Conservation (phyloP, 2,329 filamentous ascomycete genomes). For the Beauveria scarabaeidicola region DNA sequence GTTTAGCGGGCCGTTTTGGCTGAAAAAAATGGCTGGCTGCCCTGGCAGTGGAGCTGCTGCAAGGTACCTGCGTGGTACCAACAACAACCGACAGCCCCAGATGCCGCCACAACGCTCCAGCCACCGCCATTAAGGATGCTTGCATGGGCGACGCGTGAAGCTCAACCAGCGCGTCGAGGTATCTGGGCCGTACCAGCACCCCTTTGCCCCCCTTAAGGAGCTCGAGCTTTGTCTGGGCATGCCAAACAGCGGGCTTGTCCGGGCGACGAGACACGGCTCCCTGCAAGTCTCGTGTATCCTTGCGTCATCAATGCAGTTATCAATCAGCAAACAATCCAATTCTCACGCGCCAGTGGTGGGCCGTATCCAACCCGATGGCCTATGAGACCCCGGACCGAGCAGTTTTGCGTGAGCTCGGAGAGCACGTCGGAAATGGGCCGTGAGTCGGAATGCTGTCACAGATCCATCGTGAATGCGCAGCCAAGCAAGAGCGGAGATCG, state of each 20-base stretch:
- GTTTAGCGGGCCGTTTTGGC: constrained; percentile 19
- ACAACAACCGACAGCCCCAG: constrained; percentile 3
- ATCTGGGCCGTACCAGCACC: constrained; percentile 1
- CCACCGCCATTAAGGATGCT: constrained; percentile 11
- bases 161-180: constrained; percentile 16
- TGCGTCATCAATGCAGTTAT: constrained; percentile 19
- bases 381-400: constrained; percentile 8
- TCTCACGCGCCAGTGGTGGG: constrained; percentile 17
- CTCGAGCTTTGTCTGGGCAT: not conserved
- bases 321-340: constrained; percentile 24
- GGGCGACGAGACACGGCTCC: no score
- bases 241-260: not conserved
- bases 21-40: constrained; percentile 9
- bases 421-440: constrained; percentile 13
- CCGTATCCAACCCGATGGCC: constrained; percentile 13
- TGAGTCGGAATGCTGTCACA: not conserved
- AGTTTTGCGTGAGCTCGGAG: constrained; percentile 17
- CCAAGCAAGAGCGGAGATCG: not conserved
- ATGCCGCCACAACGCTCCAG: constrained; percentile 10
- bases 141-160: constrained; percentile 16
- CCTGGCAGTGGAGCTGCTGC: constrained; percentile 8
- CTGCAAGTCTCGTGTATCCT: constrained; percentile 13
- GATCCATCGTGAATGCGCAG: constrained; percentile 7
- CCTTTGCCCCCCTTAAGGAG: not conserved
- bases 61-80: constrained; percentile 13